Evolutionary conservation across 2,329 filamentous ascomycete species (phyloP), one percentile per base, ranked within the genome.

Genomic region (Xylaria sp.): DNA sequence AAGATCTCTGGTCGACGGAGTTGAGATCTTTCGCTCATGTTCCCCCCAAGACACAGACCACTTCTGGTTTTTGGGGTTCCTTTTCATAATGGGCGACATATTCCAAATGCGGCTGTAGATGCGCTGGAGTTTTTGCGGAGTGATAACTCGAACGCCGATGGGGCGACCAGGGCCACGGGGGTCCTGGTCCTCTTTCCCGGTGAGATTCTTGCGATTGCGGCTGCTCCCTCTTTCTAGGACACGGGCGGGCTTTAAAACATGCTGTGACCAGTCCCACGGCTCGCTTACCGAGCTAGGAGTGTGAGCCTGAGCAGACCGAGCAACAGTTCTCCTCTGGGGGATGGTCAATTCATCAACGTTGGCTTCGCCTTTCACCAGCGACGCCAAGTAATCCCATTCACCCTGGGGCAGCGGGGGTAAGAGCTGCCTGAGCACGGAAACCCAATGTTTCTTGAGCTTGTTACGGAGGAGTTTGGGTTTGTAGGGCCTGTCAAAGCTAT

Each of bases 361-460:
- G 2, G 81, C 81, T 31, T 78, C 78, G 1, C 84, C 87, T 7
- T 73, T 70, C 3, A 81, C 81, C 42, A 90, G 72, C 28, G 78
- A 77, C n/a, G 77, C 77, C n/a, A 90, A 77, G 15, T 83, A 74
- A 15, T 89, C 81, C 87, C 87, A 90, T 74, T 90, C 87, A 20
- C 80, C 79, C 33, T 76, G 78, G 6, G 82, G 81, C 17, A 90
- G 66, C 0, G 89, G 89, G n/a, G 87, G 86, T 72, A 87, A 79
- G 6, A 88, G 69, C 67, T 83, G 86, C 13, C 81, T 76, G 0
- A 84, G 78, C 17, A 81, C 74, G 4, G 65, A 65, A 44, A 77
- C 82, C 85, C 86, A 90, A 79, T 84, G 86, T 26, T 77, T 80
- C 33, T 80, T 83, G 56, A 79, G 73, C 67, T 85, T 85, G 10